These are phyloP conservation scores for Fusarium sp. DNA, from an alignment of 2,329 filamentous ascomycete species.

Conservation along the genomic window DNA sequence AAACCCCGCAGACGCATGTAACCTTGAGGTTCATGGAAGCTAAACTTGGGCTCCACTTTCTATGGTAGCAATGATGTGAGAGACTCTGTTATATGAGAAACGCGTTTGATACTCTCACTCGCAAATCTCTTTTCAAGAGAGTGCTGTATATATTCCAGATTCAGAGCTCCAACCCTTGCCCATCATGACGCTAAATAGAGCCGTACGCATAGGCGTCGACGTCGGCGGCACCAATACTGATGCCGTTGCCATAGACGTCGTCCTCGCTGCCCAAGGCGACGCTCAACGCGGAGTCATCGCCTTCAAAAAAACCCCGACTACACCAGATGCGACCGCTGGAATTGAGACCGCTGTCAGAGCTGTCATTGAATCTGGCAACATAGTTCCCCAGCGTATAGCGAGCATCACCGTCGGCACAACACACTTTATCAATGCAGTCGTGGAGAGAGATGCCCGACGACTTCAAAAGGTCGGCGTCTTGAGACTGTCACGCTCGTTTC, in stretches of 20 bases:
- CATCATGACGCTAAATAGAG: not conserved
- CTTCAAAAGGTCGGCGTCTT: constrained; percentile 46
- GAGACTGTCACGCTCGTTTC: not conserved
- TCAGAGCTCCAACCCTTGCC: accelerated
- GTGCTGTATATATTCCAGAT: accelerated
- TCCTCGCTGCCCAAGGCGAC: not conserved
- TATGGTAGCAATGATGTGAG: not conserved
- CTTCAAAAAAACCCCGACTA: constrained; percentile 46
- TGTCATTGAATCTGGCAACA: constrained; percentile 43
- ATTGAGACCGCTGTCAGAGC: constrained; percentile 46
- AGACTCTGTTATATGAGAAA: not conserved
- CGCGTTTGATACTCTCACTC: accelerated
- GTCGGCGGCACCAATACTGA: constrained; percentile 22
- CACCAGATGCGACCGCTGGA: constrained; percentile 43
- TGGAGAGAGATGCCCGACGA: constrained; percentile 53
- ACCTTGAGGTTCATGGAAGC: not conserved
- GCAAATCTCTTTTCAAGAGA: accelerated
- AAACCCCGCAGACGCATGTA: not conserved
- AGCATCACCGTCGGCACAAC: constrained; percentile 57
- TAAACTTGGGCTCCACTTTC: not conserved
- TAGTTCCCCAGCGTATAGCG: constrained; percentile 31
- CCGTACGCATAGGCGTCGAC: not conserved
- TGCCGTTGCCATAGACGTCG: constrained; percentile 9
- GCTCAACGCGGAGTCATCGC: not conserved
- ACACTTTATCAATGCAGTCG: constrained; percentile 62